phyloP scores from a whole-genome alignment of 805 yeast genomes.

The Cyberlindnera lachancei region DNA sequence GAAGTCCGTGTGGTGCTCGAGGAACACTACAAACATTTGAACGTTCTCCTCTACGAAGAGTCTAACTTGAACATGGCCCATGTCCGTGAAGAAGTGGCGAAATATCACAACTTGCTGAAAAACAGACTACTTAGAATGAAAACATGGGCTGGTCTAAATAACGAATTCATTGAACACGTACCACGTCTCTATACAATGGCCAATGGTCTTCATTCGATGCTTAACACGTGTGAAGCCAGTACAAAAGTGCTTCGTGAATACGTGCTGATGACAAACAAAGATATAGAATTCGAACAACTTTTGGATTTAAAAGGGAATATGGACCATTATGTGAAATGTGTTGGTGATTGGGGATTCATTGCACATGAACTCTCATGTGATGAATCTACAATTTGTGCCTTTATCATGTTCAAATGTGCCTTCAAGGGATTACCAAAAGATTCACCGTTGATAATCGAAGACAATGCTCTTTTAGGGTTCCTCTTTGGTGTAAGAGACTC shows the following conservation, averaged over 20 bases:
- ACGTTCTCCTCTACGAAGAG: constrained; percentile 13
- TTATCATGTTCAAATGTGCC: constrained; percentile 42
- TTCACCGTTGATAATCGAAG: constrained; percentile 16
- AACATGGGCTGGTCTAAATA: constrained; percentile 35
- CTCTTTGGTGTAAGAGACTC: constrained; percentile 65
- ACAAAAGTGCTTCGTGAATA: constrained; percentile 10
- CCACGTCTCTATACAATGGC: constrained; percentile 30
- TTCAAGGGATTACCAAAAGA: constrained; percentile 20
- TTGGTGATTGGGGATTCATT: constrained; percentile 62
- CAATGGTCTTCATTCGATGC: constrained; percentile 20
- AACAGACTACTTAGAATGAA: constrained; percentile 30
- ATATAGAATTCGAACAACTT: constrained; percentile 24
- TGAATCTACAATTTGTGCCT: constrained; percentile 58
- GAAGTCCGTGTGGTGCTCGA: constrained; percentile 9
- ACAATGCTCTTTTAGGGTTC: constrained; percentile 48
- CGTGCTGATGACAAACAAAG: constrained; percentile 19
- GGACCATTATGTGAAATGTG: constrained; percentile 28
- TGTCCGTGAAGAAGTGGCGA: constrained; percentile 14
- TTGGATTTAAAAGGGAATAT: constrained; percentile 17
- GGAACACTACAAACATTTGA: constrained; percentile 20
- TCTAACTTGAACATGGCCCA: constrained; percentile 11
- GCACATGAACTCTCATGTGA: constrained; percentile 59
- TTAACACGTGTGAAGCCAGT: constrained; percentile 14
- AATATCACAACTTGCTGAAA: constrained; percentile 14
- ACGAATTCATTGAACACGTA: constrained; percentile 13